Evolutionary conservation across 208 protist genomes (phyloP), one percentile per base, ranked within the genome.

Genomic region (Vickermania ingenoplastis): DNA sequence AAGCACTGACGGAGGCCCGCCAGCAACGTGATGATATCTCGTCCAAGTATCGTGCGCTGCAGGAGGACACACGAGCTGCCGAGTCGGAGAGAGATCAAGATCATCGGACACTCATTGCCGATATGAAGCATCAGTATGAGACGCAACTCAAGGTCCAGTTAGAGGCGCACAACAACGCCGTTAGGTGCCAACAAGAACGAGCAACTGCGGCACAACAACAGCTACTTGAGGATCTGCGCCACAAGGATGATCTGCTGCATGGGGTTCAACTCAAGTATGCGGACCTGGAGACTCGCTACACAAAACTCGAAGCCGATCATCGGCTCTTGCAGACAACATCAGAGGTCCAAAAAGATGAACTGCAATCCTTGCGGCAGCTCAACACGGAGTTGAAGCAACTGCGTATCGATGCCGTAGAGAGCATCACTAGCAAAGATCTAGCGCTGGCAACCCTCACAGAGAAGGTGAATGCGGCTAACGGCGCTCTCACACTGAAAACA

Each of bases 401-500:
- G 69, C 84, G 86, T 56, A 60, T 73, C 3, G 71, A 90, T 22
- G 73, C 81, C 2, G 81, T 74, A 0, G 59, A 71, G 22, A 69
- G 73, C 2, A 82, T 94, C 63, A 81, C 75, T 0, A 81, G 88
- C 48, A 92, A 84, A 55, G 78, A 91, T 53, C 50, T 94, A 29
- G 85, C 85, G 61, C 86, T 71, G 58, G 88, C 86, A 17, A 80
- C 78, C 36, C 28, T 94, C 21, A 73, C 81, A 56, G 83, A 94
- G 64, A 70, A 83, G 3, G 67, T 91, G 1, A 72, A 76, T 14
- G 80, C 69, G 27, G 64, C 81, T 2, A 75, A 61, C 24, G 52
- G 58, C 2, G 62, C 68, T 0, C 63, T 89, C 13, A 77, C 75
- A 30, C 67, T 59, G 56, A 54, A 75, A 21, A 81, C 90, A 27